Evolutionary conservation across 257 asterid genomes (phyloP).

Genomic region (Sherardia arvensis): DNA sequence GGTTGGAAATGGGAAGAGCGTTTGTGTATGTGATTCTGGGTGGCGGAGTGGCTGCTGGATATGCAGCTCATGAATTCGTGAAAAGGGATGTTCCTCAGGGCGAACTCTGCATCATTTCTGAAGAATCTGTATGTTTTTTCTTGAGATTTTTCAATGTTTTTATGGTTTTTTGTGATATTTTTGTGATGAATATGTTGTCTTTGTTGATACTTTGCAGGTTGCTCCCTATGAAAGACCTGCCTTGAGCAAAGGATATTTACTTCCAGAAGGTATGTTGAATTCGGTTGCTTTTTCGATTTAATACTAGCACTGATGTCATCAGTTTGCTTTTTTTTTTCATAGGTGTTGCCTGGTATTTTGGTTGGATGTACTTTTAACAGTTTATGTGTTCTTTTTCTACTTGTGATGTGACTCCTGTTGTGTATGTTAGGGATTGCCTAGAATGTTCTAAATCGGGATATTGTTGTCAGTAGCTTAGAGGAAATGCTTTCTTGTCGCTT

Average conservation of each 20-base stretch:
- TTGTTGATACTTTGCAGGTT: constrained; percentile 41
- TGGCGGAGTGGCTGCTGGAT: constrained; percentile 94
- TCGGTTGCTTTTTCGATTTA: constrained; percentile 1
- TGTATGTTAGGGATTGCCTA: background rate
- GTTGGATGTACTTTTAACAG: too few species aligned
- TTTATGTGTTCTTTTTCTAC: background rate
- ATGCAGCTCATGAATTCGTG: constrained; percentile 86
- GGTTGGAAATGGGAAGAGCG: constrained; percentile 71
- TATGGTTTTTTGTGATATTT: background rate
- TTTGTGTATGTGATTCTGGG: constrained; percentile 86
- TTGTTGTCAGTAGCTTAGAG: background rate
- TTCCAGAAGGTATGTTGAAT: constrained; percentile 65
- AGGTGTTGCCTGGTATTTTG: background rate
- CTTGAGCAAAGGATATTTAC: constrained; percentile 79
- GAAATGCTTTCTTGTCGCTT: background rate
- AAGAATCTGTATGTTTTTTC: constrained; percentile 51
- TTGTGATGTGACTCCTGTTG: too few species aligned
- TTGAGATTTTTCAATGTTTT: background rate
- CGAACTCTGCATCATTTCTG: constrained; percentile 93
- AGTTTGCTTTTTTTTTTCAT: background rate
- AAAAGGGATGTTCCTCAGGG: constrained; percentile 61
- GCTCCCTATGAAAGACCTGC: constrained; percentile 96
- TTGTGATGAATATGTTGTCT: background rate
- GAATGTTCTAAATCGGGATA: background rate
- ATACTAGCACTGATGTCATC: background rate